Evolutionary conservation across 2,329 filamentous ascomycete species (phyloP).

Genomic region (Decorospora gaudefroyi): DNA sequence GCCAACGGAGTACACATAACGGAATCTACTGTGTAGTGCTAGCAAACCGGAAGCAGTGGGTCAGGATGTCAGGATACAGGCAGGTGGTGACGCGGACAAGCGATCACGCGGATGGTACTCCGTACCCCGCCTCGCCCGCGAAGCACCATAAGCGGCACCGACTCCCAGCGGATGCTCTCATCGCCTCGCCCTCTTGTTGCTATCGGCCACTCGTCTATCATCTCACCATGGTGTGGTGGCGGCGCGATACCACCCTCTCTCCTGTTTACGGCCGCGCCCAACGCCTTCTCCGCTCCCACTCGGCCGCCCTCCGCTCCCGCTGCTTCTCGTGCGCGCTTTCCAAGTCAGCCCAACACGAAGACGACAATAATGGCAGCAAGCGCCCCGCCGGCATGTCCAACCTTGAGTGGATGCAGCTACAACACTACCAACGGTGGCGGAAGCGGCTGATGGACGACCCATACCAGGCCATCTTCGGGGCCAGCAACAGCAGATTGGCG

Average conservation of each 20-base stretch:
- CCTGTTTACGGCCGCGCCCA: constrained; percentile 32
- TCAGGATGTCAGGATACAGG: not conserved
- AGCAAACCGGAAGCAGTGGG: not conserved
- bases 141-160: constrained; percentile 30
- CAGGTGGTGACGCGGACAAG: constrained; percentile 20
- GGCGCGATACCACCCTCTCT: constrained; percentile 33
- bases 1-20: not conserved
- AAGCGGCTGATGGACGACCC: constrained; percentile 47
- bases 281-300: constrained; percentile 29
- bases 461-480: constrained; percentile 52
- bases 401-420: constrained; percentile 38
- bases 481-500: constrained; percentile 42
- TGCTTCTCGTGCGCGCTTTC: constrained; percentile 37
- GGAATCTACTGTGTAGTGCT: not conserved
- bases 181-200: not conserved
- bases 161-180: constrained; percentile 14
- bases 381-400: constrained; percentile 34
- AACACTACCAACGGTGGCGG: constrained; percentile 38
- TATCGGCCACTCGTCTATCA: not conserved
- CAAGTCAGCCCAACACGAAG: constrained; percentile 27
- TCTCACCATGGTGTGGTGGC: constrained; percentile 38
- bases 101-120: constrained; percentile 27
- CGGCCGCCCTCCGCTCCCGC: constrained; percentile 30
- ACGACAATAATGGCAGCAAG: constrained; percentile 20
- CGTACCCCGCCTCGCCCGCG: constrained; percentile 37